These are phyloP conservation scores for Thamnidium elegans DNA, from an alignment of 192 early-diverging fungal species.

Conservation along the genomic window DNA sequence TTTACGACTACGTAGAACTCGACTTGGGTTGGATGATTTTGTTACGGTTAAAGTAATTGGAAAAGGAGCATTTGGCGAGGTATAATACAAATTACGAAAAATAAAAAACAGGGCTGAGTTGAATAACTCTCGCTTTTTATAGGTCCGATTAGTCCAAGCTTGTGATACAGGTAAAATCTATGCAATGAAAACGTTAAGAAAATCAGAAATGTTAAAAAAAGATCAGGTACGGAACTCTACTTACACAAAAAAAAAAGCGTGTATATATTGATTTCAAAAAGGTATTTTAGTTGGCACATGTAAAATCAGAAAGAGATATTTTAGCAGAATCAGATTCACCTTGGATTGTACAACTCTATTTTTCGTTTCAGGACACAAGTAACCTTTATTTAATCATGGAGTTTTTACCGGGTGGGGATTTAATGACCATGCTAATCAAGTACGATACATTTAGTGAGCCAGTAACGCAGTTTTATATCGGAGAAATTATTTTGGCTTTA, in stretches of 20 bases:
- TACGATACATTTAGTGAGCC: conserved; percentile 97
- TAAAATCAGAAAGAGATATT: conserved; percentile 97
- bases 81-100: conserved; percentile 13
- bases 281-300: conserved; percentile 68
- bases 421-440: conserved; percentile 99
- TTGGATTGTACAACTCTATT: conserved; percentile 98
- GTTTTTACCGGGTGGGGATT: conserved; percentile 96
- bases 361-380: conserved; percentile 94
- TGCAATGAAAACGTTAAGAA: conserved; percentile 94
- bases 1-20: conserved; percentile 83
- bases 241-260: background rate
- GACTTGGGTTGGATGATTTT: conserved; percentile 89
- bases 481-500: conserved; percentile 91
- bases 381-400: conserved; percentile 99
- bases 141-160: conserved; percentile 95
- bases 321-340: conserved; percentile 93
- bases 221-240: conserved; percentile 63
- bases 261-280: background rate
- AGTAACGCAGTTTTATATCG: conserved; percentile 98
- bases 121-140: background rate
- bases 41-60: conserved; percentile 96
- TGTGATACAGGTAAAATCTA: conserved; percentile 94
- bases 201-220: conserved; percentile 97
- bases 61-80: conserved; percentile 97
- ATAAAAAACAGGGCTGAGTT: too few species aligned